phyloP scores from a whole-genome alignment of 2,329 filamentous ascomycete species.

The Chaetomium olivaceum region DNA sequence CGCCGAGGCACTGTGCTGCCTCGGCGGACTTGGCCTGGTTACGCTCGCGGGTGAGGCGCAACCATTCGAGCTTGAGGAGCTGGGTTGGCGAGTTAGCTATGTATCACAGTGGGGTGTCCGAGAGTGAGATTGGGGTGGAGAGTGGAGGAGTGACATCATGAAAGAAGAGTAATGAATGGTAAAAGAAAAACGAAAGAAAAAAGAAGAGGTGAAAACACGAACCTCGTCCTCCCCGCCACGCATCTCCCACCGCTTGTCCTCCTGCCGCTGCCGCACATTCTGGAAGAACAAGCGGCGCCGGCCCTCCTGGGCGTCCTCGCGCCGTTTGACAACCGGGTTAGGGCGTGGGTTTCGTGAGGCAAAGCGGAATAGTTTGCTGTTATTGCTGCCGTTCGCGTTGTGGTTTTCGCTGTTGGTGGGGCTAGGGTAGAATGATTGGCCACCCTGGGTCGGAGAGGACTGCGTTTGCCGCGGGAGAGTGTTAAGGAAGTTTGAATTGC shows the following conservation, averaged over 20 bases:
- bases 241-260: constrained; percentile 60
- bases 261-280: constrained; percentile 61
- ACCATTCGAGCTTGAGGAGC: constrained; percentile 48
- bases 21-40: constrained; percentile 41
- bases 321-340: constrained; percentile 62
- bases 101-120: too few species aligned
- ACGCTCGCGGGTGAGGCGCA: constrained; percentile 41
- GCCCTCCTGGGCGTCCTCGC: constrained; percentile 63
- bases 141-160: not conserved
- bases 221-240: constrained; percentile 65
- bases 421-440: not conserved
- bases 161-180: not conserved
- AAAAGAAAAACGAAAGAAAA: not conserved
- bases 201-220: constrained; percentile 19
- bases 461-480: constrained; percentile 42
- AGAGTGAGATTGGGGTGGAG: too few species aligned
- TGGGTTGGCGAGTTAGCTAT: constrained; percentile 23
- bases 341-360: constrained; percentile 20
- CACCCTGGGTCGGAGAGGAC: constrained; percentile 40
- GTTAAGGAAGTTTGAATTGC: constrained; percentile 44
- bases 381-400: constrained; percentile 27
- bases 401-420: constrained; percentile 15
- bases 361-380: constrained; percentile 22
- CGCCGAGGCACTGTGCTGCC: not conserved
- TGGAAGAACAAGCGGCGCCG: constrained; percentile 69